Base-by-base conservation (phyloP, 257 asterid genomes). In the Solanum gandarillasii region DNA sequence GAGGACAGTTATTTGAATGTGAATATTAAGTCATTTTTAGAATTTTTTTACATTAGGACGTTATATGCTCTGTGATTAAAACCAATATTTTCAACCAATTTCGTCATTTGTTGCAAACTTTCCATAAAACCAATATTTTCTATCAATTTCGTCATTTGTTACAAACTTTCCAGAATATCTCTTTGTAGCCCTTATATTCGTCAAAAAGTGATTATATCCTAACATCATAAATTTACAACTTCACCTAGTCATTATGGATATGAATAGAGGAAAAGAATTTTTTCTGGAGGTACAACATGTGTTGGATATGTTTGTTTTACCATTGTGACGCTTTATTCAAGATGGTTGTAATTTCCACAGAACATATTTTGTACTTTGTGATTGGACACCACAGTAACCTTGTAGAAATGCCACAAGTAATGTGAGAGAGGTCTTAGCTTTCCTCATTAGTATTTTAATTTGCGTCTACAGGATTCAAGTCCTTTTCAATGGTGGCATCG, bases 401-500 rank as follows among this genome's bases (percentile, higher is more conserved):
- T 82, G 68, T 31, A 9, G 43, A 48, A 82, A 82, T 27, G 41
- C 43, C 29, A 82, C 70, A 16, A 62, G 43, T 82, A 48, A 82
- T 82, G 70, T 48, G 86, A 29, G 85, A 48, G 29, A 29, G 70
- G 34, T 27, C 6, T 46, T 82, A 82, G 29, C 70, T 29, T 82
- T 81, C 29, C 36, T 82, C 70, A 29, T 48, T 48, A 82, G 70
- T 13, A 82, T 48, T 82, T 82, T 31, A 20, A 20, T 86, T 86
- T 46, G 46, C 25, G 65, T 86, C 81, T 84, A 70, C 96, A 97
- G 99, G 99, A 94, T 91, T 83, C 99, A 97, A 90, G 99, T 94
- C 89, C 87, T 97, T 12, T 94, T 70, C 72, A 97, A 97, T 81
- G 94, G 99, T 91, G 98, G 98, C 75, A 92, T 97, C 2, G 95